Percentiles rank a stretch among this genome's conserved stretches.
phyloP scores from a whole-genome alignment of 768 basidiomycete species.

The Calocera viscosa region DNA sequence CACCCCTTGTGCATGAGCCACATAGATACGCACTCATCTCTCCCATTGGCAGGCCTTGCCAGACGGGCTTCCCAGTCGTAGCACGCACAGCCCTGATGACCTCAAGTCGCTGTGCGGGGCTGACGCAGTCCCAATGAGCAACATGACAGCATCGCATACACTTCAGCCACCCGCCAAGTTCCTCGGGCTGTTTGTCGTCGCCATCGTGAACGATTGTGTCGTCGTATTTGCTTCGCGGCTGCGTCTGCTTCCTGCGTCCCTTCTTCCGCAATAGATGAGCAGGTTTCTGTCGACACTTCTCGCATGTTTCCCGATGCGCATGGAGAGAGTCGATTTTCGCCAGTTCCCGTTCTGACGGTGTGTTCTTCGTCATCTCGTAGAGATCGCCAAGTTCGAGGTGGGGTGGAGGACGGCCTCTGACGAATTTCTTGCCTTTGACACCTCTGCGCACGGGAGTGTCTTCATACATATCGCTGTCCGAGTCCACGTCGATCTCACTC shows the following conservation, averaged over 20 bases:
- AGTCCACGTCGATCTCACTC: background rate
- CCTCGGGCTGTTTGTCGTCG: constrained; percentile 38
- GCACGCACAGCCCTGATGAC: constrained; percentile 53
- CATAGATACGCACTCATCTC: constrained; percentile 74
- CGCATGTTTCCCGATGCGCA: constrained; percentile 53
- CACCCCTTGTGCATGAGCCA: constrained; percentile 59
- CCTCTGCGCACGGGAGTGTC: background rate
- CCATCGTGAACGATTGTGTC: constrained; percentile 45
- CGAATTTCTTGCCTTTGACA: background rate
- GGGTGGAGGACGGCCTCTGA: background rate
- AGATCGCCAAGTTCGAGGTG: background rate
- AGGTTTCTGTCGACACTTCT: constrained; percentile 54
- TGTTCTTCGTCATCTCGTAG: background rate
- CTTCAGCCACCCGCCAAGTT: constrained; percentile 69
- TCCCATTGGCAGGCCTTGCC: constrained; percentile 13
- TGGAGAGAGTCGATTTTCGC: constrained; percentile 32
- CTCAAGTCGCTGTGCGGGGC: constrained; percentile 52
- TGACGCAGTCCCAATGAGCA: constrained; percentile 66
- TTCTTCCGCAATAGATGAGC: constrained; percentile 40
- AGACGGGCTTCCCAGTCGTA: constrained; percentile 20
- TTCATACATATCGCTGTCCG: background rate
- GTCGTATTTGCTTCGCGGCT: constrained; percentile 32
- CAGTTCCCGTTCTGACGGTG: background rate
- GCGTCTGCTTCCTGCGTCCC: constrained; percentile 29
- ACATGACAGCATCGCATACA: constrained; percentile 69